These are phyloP conservation scores for Conidiobolus incongruus DNA, from an alignment of 371 early-diverging fungal species.

Conservation along the genomic window DNA sequence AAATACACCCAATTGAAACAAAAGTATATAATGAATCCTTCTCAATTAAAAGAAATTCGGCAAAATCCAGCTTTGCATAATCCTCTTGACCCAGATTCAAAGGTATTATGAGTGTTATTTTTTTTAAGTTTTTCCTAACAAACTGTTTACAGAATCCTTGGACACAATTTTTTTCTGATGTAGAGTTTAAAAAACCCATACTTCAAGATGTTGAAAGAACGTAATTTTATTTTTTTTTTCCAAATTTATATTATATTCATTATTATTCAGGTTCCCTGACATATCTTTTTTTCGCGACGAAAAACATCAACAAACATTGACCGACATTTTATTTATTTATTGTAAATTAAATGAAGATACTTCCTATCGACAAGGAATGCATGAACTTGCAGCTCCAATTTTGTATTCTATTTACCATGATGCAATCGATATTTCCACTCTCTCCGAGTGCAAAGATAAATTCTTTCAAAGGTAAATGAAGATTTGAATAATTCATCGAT, in stretches of 20 bases:
- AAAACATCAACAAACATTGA: constrained; percentile 40
- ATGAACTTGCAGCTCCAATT: constrained; percentile 74
- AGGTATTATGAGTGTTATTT: background rate
- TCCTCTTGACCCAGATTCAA: background rate
- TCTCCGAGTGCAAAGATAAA: background rate
- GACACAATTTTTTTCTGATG: constrained; percentile 73
- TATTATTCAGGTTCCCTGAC: constrained; percentile 51
- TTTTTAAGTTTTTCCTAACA: background rate
- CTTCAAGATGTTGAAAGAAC: constrained; percentile 81
- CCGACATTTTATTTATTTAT: constrained; percentile 72
- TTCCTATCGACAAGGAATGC: constrained; percentile 95
- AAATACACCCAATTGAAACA: background rate
- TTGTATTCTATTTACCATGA: constrained; percentile 51
- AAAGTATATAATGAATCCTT: background rate
- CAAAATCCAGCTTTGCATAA: background rate
- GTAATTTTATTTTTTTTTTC: constrained; percentile 14
- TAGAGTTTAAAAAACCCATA: constrained; percentile 61
- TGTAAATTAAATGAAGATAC: constrained; percentile 67
- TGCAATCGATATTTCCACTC: constrained; percentile 8
- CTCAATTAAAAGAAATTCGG: too few species aligned
- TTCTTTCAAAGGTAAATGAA: too few species aligned
- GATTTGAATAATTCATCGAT: background rate
- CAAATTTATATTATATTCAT: background rate
- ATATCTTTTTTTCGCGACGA: constrained; percentile 44
- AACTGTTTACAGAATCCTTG: constrained; percentile 49